Evolutionary conservation across 495 filamentous ascomycete genomes (phyloP).

Genomic region (Daldinia vernicosa): DNA sequence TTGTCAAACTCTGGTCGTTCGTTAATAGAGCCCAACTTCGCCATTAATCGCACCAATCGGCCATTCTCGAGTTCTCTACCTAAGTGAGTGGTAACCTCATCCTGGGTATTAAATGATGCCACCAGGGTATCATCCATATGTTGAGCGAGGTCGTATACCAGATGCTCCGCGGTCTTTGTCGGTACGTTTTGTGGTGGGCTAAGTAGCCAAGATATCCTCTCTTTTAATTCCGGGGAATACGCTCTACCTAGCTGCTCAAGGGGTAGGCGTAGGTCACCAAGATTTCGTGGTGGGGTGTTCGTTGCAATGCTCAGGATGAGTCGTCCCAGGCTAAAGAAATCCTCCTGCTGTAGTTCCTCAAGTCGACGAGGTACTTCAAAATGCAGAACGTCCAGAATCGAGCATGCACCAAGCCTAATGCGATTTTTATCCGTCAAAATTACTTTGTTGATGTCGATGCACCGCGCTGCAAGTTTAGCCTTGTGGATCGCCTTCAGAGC

Average conservation of each 20-base stretch:
- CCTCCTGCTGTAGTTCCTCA: constrained; percentile 82
- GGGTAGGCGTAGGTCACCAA: constrained; percentile 64
- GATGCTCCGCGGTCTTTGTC: constrained; percentile 76
- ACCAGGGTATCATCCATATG: constrained; percentile 81
- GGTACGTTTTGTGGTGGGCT: constrained; percentile 59
- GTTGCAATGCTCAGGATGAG: constrained; percentile 81
- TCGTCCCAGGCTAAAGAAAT: constrained; percentile 85
- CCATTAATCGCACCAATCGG: constrained; percentile 80
- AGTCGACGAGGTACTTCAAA: constrained; percentile 72
- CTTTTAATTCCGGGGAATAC: constrained; percentile 78
- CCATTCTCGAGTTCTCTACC: constrained; percentile 88
- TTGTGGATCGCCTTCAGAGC: constrained; percentile 87
- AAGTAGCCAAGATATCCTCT: constrained; percentile 80
- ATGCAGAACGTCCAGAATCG: constrained; percentile 85
- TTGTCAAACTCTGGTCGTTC: constrained; percentile 87
- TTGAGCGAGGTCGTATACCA: constrained; percentile 77
- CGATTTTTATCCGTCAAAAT: constrained; percentile 84
- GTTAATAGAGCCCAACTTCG: constrained; percentile 84
- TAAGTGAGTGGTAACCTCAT: constrained; percentile 67
- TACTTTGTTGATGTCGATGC: constrained; percentile 85
- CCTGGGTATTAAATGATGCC: constrained; percentile 59
- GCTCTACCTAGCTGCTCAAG: constrained; percentile 76
- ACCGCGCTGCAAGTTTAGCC: constrained; percentile 79
- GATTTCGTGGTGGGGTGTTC: constrained; percentile 62
- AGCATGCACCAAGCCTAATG: constrained; percentile 87